Percentiles rank a stretch among this genome's conserved stretches.
These are phyloP conservation scores for Hypoxylon rubiginosum DNA, from an alignment of 2,329 filamentous ascomycete species.

Conservation along the genomic window DNA sequence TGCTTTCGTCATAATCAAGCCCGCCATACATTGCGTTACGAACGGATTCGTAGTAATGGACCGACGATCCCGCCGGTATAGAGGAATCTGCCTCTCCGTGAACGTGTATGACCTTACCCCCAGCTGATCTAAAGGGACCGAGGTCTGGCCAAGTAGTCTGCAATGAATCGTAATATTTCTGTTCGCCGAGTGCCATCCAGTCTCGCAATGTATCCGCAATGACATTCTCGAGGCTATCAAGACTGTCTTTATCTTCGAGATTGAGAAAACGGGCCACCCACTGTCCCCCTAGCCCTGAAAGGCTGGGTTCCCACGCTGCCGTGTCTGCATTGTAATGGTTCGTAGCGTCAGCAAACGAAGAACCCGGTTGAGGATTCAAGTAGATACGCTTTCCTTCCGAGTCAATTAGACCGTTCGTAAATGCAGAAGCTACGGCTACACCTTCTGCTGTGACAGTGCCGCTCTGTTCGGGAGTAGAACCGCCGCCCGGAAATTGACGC, in stretches of 20 bases:
- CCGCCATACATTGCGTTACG: conserved; percentile 62
- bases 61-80: conserved; percentile 63
- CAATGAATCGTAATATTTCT: conserved; percentile 63
- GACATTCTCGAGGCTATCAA: conserved; percentile 58
- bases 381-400: conserved; percentile 55
- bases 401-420: conserved; percentile 55
- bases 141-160: conserved; percentile 62
- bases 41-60: conserved; percentile 60
- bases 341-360: conserved; percentile 53
- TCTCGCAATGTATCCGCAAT: conserved; percentile 66
- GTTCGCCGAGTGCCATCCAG: conserved; percentile 65
- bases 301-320: conserved; percentile 43
- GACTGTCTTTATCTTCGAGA: conserved; percentile 48
- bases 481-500: conserved; percentile 44
- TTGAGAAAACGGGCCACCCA: conserved; percentile 49
- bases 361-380: conserved; percentile 51
- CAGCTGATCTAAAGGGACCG: conserved; percentile 57
- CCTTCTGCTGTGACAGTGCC: conserved; percentile 50
- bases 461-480: conserved; percentile 45
- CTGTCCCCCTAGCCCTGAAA: conserved; percentile 47
- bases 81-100: conserved; percentile 65
- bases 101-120: conserved; percentile 66
- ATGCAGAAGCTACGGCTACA: conserved; percentile 50
- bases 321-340: conserved; percentile 52
- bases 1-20: conserved; percentile 55